Base-by-base conservation (phyloP, 208 protist species). In the Angomonas deanei region DNA sequence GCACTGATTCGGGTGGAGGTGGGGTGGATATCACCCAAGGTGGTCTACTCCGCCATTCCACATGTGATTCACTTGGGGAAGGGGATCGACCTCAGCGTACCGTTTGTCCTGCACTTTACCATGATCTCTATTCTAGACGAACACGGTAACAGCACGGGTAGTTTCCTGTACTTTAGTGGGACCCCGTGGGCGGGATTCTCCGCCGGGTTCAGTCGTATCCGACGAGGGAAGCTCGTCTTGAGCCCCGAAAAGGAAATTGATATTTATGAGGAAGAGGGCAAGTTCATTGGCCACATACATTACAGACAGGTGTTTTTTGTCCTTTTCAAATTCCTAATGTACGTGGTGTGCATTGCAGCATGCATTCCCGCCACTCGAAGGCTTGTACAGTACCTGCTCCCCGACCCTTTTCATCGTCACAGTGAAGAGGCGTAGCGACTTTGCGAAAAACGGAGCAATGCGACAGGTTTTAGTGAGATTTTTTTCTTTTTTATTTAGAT, bases 91-190 rank as follows among this genome's bases (percentile, higher is more conserved):
- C n/a, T 91, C 32, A 89, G 81, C 54, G 66, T 91, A n/a, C 87
- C 87, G 27, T 88, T 84, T 39, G 30, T 93, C 39, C 61, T 86
- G n/a, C 83, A 93, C 70, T 86, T 93, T 57, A 85, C 84, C 21
- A 87, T 93, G 87, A 75, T 87, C 17, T 81, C 80, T 11, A 61
- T 93, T 21, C 75, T 93, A 15, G 87, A 93, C 71, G 87, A 93
- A 73, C 72, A 80, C 63, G 87, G 83, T 28, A 71, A 91, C 65
- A 77, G 72, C 54, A 90, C 87, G 8, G 87, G 87, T 47, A 80
- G 83, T 64, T 90, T 81, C 55, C 64, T 93, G 27, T 93, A 93
- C 74, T 85, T 91, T 28, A 89, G 82, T 62, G 87, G 87, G 27
- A 93, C 87, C 21, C 87, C 87, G n/a, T 65, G 85, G 63, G 60